These are phyloP conservation scores for Ogataea allantospora DNA, from an alignment of 805 yeast genomes.

Conservation along the genomic window DNA sequence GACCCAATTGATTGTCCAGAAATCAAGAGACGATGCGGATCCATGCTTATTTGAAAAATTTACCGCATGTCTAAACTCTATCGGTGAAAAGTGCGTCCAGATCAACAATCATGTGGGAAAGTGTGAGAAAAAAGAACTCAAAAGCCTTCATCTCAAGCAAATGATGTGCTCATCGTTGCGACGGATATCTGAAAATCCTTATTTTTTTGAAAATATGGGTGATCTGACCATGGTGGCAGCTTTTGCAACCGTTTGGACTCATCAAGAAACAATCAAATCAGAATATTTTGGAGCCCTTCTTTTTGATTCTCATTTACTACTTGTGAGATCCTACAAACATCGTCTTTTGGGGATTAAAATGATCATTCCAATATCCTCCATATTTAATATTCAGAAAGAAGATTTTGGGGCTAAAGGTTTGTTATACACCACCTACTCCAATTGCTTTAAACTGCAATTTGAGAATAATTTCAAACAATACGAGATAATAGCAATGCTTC, in stretches of 20 bases:
- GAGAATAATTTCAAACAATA: slow-evolving; percentile 41
- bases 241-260: slow-evolving; percentile 40
- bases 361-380: slow-evolving; percentile 46
- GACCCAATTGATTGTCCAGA: slow-evolving; percentile 40
- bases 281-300: slow-evolving; percentile 38
- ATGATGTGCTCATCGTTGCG: slow-evolving; percentile 14
- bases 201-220: slow-evolving; percentile 48
- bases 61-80: slow-evolving; percentile 27
- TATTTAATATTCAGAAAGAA: slow-evolving; percentile 24
- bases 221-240: slow-evolving; percentile 44
- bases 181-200: slow-evolving; percentile 15
- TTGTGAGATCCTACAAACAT: slow-evolving; percentile 31
- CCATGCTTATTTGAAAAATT: slow-evolving; percentile 24
- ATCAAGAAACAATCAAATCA: slow-evolving; percentile 17
- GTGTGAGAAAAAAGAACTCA: slow-evolving; percentile 20
- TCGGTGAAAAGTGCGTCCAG: slow-evolving; percentile 22
- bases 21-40: slow-evolving; percentile 25
- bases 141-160: slow-evolving; percentile 15
- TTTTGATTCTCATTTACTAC: slow-evolving; percentile 50
- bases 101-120: slow-evolving; percentile 26
- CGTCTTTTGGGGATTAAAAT: slow-evolving; percentile 38
- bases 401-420: slow-evolving; percentile 22
- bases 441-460: slow-evolving; percentile 44
- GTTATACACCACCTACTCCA: slow-evolving; percentile 32
- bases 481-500: slow-evolving; percentile 43